Conservation (phyloP, 148 eudicot genomes). For the Oxyria digyna region DNA sequence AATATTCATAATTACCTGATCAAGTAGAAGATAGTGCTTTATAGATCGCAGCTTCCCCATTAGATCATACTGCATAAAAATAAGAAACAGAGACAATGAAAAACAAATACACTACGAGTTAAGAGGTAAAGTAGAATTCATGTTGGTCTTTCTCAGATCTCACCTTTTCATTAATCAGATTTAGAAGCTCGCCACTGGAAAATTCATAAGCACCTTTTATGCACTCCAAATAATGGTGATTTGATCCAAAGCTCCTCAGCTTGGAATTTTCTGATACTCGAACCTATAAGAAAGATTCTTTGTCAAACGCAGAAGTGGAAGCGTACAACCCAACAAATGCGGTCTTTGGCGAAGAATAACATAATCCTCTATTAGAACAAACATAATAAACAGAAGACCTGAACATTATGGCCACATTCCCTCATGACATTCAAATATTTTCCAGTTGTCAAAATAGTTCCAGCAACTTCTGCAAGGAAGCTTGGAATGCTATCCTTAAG, state of each 20-base stretch:
- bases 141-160: slow-evolving; percentile 3
- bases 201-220: slow-evolving; percentile 91
- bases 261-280: slow-evolving; percentile 69
- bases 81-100: background rate
- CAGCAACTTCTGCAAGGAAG: slow-evolving; percentile 85
- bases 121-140: background rate
- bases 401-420: slow-evolving; percentile 94
- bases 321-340: background rate
- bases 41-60: slow-evolving; percentile 85
- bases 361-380: background rate
- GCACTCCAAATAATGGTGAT: slow-evolving; percentile 84
- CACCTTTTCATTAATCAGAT: slow-evolving; percentile 87
- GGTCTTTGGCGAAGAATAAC: background rate
- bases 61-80: slow-evolving; percentile 56
- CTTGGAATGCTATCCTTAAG: slow-evolving; percentile 87
- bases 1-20: slow-evolving; percentile 53
- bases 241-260: slow-evolving; percentile 64
- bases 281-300: slow-evolving; percentile 37
- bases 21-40: slow-evolving; percentile 94
- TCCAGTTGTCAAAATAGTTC: slow-evolving; percentile 89
- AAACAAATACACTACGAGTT: background rate
- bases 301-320: slow-evolving; percentile 14
- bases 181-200: slow-evolving; percentile 89
- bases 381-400: slow-evolving; percentile 31
- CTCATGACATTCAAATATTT: slow-evolving; percentile 96